Base-by-base conservation (phyloP, 306 rosid species). In the Acacia melanoxylon region DNA sequence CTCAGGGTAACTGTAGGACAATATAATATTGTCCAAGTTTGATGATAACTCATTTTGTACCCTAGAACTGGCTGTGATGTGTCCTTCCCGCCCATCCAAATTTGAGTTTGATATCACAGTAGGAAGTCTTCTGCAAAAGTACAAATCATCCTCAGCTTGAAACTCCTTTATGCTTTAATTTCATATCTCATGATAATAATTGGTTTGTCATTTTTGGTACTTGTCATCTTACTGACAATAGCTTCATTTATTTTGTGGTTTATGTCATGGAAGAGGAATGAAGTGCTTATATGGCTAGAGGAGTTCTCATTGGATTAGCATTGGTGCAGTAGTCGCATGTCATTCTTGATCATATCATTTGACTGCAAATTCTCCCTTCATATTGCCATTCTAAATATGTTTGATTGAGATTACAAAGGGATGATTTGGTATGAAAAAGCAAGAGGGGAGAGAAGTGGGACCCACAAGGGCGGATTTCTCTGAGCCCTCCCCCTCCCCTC, bases 211-310 rank as follows among this genome's bases (percentile, higher is more conserved):
- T 41, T 41, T 81, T 70, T n/a, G 17, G 48, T 72, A 65, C 76
- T 49, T 61, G 25, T 49, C 44, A 35, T 46, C 71, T 70, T 84
- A 45, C 72, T 84, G 68, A 86, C 70, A 31, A 9, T 79, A 44
- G 56, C 45, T 81, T 67, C 65, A 2, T 61, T 74, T 88, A 22
- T 81, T 13, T 86, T 80, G 51, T 80, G 83, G 61, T 42, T 77
- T 66, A n/a, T 85, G 83, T 77, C 80, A 74, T 86, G 68, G 76
- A 70, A 95, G 98, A 91, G 97, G 86, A 95, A 95, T 86, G 99
- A 95, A 86, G 94, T 93, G 80, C 89, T 92, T 33, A 86, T 92
- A 83, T 91, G 99, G 98, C 88, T 95, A 6, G 92, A 95, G 75
- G 94, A 90, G 74, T 95, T 93, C 82, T 80, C 88, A 22, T 72